Evolutionary conservation across 148 eudicot genomes (phyloP).

Genomic region (Diospyros kaki): DNA sequence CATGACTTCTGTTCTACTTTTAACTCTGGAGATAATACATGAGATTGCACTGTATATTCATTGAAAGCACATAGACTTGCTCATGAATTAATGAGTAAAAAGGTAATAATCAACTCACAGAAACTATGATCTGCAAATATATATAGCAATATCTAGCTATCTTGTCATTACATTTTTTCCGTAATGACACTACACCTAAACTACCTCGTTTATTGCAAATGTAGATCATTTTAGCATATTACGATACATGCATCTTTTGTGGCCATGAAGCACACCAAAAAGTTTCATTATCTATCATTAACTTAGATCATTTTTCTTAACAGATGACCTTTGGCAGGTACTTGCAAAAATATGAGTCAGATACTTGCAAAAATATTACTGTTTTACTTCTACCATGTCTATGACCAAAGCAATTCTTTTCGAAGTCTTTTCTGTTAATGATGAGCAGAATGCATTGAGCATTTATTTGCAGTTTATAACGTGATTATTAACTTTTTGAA

Average conservation of each 20-base stretch:
- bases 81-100: not conserved
- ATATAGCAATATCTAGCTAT: not conserved
- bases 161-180: not conserved
- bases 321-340: too few relatives aligned
- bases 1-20: constrained; percentile 1
- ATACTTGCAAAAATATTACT: not conserved
- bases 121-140: not conserved
- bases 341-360: not conserved
- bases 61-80: not conserved
- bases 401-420: not conserved
- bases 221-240: not conserved
- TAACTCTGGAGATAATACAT: not conserved
- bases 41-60: not conserved
- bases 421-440: not conserved
- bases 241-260: not conserved
- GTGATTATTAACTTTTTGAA: not conserved
- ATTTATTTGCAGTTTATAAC: not conserved
- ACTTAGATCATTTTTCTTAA: too few relatives aligned
- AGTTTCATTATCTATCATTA: not conserved
- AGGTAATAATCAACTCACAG: too few relatives aligned
- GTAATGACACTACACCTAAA: not conserved
- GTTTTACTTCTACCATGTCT: not conserved
- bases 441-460: not conserved
- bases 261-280: not conserved
- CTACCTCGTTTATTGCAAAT: not conserved